Evolutionary conservation across 1,284 basidiomycete species (phyloP).

Genomic region (Termitomyces sp.): DNA sequence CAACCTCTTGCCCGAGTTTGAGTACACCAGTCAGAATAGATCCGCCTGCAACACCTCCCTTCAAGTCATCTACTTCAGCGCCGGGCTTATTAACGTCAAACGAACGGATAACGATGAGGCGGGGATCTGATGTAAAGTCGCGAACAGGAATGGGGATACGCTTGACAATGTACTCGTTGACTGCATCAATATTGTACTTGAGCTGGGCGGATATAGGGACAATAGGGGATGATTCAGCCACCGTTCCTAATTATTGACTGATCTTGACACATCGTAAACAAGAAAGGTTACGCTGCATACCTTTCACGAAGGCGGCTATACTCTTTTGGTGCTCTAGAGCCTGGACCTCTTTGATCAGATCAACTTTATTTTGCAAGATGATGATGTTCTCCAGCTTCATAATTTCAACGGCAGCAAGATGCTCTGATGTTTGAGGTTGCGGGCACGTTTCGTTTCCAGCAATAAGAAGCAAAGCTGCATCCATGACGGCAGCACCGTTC

Average conservation of each 20-base stretch:
- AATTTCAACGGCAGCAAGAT: conserved; percentile 97
- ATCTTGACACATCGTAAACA: neutral
- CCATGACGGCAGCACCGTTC: conserved; percentile 99
- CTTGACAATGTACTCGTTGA: conserved; percentile 98
- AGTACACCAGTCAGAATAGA: conserved; percentile 93
- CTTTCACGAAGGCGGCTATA: conserved; percentile 90
- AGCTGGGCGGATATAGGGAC: conserved; percentile 98
- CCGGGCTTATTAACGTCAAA: conserved; percentile 99
- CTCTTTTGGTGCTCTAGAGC: conserved; percentile 92
- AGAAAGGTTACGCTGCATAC: conserved; percentile 33
- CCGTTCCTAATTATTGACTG: conserved; percentile 62
- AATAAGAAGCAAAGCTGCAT: conserved; percentile 91
- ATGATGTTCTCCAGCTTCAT: conserved; percentile 99
- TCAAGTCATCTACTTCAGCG: conserved; percentile 93
- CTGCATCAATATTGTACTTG: conserved; percentile 99
- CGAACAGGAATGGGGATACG: conserved; percentile 92
- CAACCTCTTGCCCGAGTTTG: conserved; percentile 89
- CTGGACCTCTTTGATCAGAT: conserved; percentile 88
- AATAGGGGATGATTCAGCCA: conserved; percentile 95
- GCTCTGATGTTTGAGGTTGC: conserved; percentile 98
- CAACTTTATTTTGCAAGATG: conserved; percentile 97
- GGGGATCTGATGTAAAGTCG: conserved; percentile 88
- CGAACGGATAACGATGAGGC: conserved; percentile 98
- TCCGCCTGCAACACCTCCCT: conserved; percentile 97
- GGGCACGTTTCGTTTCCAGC: conserved; percentile 99